Conservation (phyloP, 257 asterid genomes). For the Salvia splendens region DNA sequence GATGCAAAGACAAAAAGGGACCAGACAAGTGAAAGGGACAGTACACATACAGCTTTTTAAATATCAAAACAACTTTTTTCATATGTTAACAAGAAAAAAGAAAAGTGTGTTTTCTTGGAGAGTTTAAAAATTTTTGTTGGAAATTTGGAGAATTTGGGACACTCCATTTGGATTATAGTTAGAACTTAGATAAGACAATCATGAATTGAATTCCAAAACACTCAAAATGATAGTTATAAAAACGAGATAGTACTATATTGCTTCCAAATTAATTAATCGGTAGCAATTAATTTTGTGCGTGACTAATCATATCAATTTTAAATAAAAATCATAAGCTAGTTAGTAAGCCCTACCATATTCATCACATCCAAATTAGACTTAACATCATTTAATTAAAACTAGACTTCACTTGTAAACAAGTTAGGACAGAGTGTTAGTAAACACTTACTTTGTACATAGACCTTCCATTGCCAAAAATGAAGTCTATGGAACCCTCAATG, state of each 20-base stretch:
- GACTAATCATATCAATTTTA: not conserved
- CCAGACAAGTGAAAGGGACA: constrained; percentile 28
- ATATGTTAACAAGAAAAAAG: not conserved
- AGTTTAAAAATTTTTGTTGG: constrained; percentile 3
- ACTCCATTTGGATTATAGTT: not conserved
- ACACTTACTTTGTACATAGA: constrained; percentile 77
- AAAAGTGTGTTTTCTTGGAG: constrained; percentile 9
- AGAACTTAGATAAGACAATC: not conserved
- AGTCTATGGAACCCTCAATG: constrained; percentile 91
- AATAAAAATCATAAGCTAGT: too few species aligned
- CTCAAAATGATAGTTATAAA: not conserved
- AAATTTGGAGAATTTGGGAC: not conserved
- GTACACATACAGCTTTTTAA: constrained; percentile 29
- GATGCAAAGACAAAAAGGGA: constrained; percentile 34
- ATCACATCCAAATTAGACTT: too few species aligned
- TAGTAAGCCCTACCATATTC: too few species aligned
- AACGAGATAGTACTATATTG: not conserved
- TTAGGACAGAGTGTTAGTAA: not conserved
- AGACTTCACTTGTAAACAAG: too few species aligned
- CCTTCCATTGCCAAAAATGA: constrained; percentile 88
- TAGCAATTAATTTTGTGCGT: not conserved
- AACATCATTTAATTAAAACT: too few species aligned
- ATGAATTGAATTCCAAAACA: not conserved
- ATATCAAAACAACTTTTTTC: constrained; percentile 11
- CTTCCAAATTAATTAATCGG: not conserved